Evolutionary conservation across 768 basidiomycete genomes (phyloP).

Genomic region (Boletellus ananiceps): DNA sequence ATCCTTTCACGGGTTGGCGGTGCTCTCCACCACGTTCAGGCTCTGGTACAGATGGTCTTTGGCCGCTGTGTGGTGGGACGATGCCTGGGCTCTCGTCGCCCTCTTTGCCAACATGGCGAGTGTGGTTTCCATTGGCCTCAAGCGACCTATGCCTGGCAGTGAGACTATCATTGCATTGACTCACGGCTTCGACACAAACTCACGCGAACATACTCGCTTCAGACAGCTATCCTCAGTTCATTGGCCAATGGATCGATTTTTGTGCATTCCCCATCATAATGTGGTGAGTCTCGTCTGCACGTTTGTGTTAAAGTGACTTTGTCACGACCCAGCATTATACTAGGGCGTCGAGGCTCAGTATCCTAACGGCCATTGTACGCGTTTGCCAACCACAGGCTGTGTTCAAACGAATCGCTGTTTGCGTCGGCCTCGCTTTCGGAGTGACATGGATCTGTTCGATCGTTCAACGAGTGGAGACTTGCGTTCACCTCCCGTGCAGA

Average conservation of each 20-base stretch:
- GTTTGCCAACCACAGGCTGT: slow-evolving; percentile 4
- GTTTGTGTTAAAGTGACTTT: background rate
- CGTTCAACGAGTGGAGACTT: slow-evolving; percentile 2
- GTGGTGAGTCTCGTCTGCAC: slow-evolving; percentile 1
- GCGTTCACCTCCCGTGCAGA: background rate
- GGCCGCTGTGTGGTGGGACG: slow-evolving; percentile 18
- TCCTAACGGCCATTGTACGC: slow-evolving; percentile 15
- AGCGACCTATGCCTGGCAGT: background rate
- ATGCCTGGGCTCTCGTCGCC: slow-evolving; percentile 11
- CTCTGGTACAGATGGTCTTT: slow-evolving; percentile 12
- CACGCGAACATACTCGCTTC: background rate
- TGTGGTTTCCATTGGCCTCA: background rate
- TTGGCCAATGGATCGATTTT: slow-evolving; percentile 3
- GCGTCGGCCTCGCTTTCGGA: slow-evolving; percentile 8
- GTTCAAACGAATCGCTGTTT: slow-evolving; percentile 1
- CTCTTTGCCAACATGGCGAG: slow-evolving; percentile 1
- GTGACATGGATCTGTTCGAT: slow-evolving; percentile 11
- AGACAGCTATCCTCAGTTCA: background rate
- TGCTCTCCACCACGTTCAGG: slow-evolving; percentile 11
- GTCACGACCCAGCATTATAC: background rate
- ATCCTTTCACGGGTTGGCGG: slow-evolving; percentile 6
- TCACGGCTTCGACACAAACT: background rate
- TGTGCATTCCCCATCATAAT: slow-evolving; percentile 6
- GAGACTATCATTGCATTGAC: background rate
- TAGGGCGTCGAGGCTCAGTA: slow-evolving; percentile 17